Evolutionary conservation across 73 alveolate genomes (phyloP), one percentile per base, ranked within the genome.

Genomic region (Tetrahymena elliotti): DNA sequence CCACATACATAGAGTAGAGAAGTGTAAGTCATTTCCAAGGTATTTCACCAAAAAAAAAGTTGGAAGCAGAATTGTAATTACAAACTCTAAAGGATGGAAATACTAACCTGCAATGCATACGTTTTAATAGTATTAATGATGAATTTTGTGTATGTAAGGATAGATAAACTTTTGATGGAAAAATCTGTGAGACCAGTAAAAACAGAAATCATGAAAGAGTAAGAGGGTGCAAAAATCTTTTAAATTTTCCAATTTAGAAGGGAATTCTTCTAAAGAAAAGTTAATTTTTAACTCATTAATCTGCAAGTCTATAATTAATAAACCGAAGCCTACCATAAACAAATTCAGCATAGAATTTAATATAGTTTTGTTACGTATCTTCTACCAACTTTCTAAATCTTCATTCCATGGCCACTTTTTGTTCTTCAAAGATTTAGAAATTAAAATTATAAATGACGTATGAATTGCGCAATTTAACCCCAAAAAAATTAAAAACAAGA

Each of bases 1-100:
- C 98, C 97, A 97, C 84, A 96, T 36, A 83, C 84, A 83, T 39
- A 93, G 52, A 15, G 98, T 97, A 7, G 54, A 35, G n/a, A 96
- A 52, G 68, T 97, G 98, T 84, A 96, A 40, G 16, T 93, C 38
- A 0, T 93, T 33, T 33, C 97, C 97, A 11, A 68, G 88, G 22
- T 52, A 68, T 35, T 68, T 68, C 13, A 93, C 41, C 94, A 93
- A 33, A 22, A 93, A 27, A 35, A 34, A 33, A 1, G 88, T 93
- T 22, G 88, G 82, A 27, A 93, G 33, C 4, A 93, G 35, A 31
- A 82, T 22, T 31, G 84, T 93, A 22, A 96, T 33, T 18, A 95
- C 34, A 52, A 52, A 96, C 53, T 96, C 98, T 27, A 96, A 18
- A 13, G 97, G 97, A 52, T 96, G 97, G 52, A 96, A 36, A 52